These are phyloP conservation scores for Hsuehochloa calcarea DNA, from an alignment of 176 grass and related monocot species.

Conservation along the genomic window DNA sequence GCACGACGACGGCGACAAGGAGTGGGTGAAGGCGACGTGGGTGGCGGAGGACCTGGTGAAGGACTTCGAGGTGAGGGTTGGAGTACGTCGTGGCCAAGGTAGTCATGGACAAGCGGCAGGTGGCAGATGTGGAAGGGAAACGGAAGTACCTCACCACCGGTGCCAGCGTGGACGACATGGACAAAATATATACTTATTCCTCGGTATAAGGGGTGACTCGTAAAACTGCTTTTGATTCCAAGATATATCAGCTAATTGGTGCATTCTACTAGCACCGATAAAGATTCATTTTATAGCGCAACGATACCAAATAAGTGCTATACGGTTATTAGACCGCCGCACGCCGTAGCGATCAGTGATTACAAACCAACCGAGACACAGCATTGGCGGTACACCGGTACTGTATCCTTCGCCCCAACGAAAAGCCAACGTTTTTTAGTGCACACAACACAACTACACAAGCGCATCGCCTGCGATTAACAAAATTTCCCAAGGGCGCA, in stretches of 20 bases:
- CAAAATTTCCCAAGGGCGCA: not conserved
- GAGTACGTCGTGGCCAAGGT: no score
- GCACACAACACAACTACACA: not conserved
- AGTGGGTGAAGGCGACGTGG: no score
- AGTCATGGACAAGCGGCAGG: no score
- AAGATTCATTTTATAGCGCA: not conserved
- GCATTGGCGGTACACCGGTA: not conserved
- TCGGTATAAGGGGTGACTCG: no score
- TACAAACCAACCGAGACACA: not conserved
- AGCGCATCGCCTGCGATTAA: not conserved
- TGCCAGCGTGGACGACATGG: no score
- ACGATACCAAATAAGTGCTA: not conserved
- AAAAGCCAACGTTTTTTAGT: constrained; percentile 22
- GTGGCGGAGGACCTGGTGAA: no score
- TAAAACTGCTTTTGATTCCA: not conserved
- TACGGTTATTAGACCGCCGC: not conserved
- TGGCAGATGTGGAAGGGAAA: no score
- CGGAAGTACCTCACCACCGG: no score
- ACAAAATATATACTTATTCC: no score
- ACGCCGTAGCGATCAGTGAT: not conserved
- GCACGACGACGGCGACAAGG: no score
- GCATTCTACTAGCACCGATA: not conserved
- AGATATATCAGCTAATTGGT: not conserved
- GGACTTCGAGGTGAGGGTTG: no score
- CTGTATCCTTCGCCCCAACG: not conserved